phyloP scores from a whole-genome alignment of 805 yeast species.

The Ogataea allantospora region DNA sequence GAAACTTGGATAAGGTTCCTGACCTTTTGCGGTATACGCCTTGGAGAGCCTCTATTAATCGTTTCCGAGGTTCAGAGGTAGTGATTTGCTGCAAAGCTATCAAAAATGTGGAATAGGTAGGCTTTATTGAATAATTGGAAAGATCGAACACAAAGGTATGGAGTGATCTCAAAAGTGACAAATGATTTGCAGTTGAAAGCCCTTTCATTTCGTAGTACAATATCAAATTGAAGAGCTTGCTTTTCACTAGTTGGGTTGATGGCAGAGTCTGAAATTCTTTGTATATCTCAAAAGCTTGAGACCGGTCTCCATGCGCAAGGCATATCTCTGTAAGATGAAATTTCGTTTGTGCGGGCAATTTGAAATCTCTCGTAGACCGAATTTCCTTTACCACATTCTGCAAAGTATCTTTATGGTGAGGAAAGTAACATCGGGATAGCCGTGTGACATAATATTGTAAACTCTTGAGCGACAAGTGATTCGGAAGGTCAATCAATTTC shows the following conservation, averaged over 20 bases:
- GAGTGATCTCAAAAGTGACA: neutral
- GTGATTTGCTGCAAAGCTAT: conserved; percentile 8
- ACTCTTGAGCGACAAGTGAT: neutral
- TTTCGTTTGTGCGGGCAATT: neutral
- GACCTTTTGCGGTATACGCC: neutral
- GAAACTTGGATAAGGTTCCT: neutral
- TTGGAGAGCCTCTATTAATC: conserved; percentile 3
- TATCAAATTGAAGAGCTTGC: neutral
- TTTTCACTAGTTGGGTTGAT: neutral
- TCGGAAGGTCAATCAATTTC: neutral
- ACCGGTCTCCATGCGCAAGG: neutral
- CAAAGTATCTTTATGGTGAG: neutral
- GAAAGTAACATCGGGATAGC: neutral
- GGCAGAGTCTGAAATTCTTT: neutral
- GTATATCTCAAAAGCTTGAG: neutral
- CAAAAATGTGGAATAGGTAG: conserved; percentile 13
- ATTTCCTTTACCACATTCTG: neutral
- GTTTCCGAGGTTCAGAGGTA: conserved; percentile 5
- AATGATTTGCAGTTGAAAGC: conserved; percentile 1
- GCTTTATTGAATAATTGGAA: conserved; percentile 3
- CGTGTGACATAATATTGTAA: neutral
- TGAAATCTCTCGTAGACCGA: neutral
- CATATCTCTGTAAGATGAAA: neutral
- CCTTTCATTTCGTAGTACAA: conserved; percentile 1
- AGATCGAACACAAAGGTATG: neutral